Base-by-base conservation (phyloP, 2,329 filamentous ascomycete species). In the Calonectria pauciramosa region DNA sequence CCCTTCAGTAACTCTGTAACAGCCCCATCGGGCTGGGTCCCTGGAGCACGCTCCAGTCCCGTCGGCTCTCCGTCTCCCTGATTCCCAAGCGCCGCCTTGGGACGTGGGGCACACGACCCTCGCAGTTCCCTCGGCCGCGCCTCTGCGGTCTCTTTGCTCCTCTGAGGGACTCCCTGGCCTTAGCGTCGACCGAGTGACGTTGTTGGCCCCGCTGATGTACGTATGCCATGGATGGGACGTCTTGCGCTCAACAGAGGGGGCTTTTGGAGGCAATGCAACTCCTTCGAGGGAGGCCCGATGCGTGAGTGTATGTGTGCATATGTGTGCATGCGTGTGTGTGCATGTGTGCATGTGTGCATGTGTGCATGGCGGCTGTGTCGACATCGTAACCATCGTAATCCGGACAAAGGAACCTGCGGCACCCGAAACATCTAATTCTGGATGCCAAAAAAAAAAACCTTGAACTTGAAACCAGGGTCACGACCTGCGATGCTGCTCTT, bases 51-150 rank as follows among this genome's bases (percentile, higher is more conserved):
- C 68, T 68, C 70, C 49, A 67, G 36, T 65, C 70, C 56, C 65
- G 28, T 65, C 60, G 38, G 52, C 49, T 67, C 67, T 68, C 69
- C 73, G 54, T 74, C 73, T 75, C 68, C 72, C 70, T 77, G 70
- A 76, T 73, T 73, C 71, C 73, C 64, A 76, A 75, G 76, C 54
- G 71, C 70, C 69, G 68, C 59, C 74, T 69, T 69, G 75, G 65
- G 71, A 70, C 76, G 74, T 77, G 76, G 76, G 76, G 74, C 76
- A 77, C 68, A 75, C 70, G 74, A 73, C 75, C 60, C 66, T 72
- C 67, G 34, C 73, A 63, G 56, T 60, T 68, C 54, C 67, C 63
- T 66, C 32, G 38, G 63, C 59, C 67, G 30, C 59, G 49, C 49
- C 49, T 59, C 71, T 36, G 51, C 63, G 68, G 52, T 60, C 60